Evolutionary conservation across 305 asterid species (phyloP), one percentile per base, ranked within the genome.

Genomic region (Fraxinus velutina): DNA sequence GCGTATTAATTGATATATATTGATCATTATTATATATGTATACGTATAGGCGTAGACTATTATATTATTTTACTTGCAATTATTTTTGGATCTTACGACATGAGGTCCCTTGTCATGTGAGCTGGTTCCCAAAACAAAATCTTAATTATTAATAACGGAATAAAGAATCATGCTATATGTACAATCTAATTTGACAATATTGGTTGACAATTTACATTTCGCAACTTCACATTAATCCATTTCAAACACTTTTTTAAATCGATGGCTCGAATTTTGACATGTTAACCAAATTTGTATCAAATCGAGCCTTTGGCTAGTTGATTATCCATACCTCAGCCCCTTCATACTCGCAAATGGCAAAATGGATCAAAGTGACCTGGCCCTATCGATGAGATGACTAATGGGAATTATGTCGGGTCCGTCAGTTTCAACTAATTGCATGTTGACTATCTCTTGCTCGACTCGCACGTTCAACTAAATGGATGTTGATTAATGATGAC

Each of bases 1-100:
- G 19, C 4, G 15, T 13, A 15, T 4, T 6, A 55, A 17, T 17
- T 55, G 66, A 17, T 17, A 8, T 55, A 55, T 17, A 17, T n/a
- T 27, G 24, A 71, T 19, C 42, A 29, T 27, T 17, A 52, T 62
- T 62, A 24, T 64, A 13, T 29, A 30, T 24, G 8, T 68, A 27
- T 24, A 27, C 3, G 2, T 27, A 68, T 13, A 68, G 33, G 2
- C 39, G 6, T 68, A 13, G 39, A 68, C 0, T 68, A 13, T 0
- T 27, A 2, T 36, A 73, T 17, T 74, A 36, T 74, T 73, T 36
- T 17, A 37, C 78, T 37, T 19, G 78, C 78, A 74, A 74, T 74
- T 37, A 39, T 74, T 74, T 73, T 37, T 24, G 62, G 5, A 74
- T 37, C 78, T 37, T 74, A 39, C 78, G 78, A 74, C 62, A 19